A percentile compares a stretch with the other conserved stretches of the same genome.
These are phyloP conservation scores for Peziza echinospora DNA, from an alignment of 495 filamentous ascomycete species.

Conservation along the genomic window DNA sequence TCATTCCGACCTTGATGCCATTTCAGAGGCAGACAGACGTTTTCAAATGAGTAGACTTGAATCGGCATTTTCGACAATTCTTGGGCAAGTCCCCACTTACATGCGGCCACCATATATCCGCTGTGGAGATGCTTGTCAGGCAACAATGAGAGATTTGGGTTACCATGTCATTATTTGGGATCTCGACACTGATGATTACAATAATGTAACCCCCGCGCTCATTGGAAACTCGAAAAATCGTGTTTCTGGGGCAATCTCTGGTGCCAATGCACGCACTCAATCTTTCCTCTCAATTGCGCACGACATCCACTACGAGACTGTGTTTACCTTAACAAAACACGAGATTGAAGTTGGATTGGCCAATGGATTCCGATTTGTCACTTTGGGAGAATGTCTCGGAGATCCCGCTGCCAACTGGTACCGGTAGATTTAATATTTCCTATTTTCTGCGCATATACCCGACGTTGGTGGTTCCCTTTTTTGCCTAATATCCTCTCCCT, in stretches of 20 bases:
- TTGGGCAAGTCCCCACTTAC: constrained; percentile 46
- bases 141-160: constrained; percentile 30
- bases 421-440: too few species aligned
- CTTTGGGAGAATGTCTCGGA: constrained; percentile 12
- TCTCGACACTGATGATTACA: constrained; percentile 47
- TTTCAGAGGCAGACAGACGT: constrained; percentile 27
- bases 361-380: too few species aligned
- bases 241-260: constrained; percentile 10
- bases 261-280: not conserved
- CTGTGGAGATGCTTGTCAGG: constrained; percentile 27
- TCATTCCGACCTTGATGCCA: constrained; percentile 36
- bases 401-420: constrained; percentile 11
- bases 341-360: constrained; percentile 18
- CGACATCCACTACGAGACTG: constrained; percentile 23
- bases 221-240: constrained; percentile 41
- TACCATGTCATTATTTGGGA: constrained; percentile 46
- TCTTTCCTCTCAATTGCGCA: constrained; percentile 9
- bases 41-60: constrained; percentile 44
- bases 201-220: constrained; percentile 28
- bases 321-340: constrained; percentile 13
- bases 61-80: constrained; percentile 40
- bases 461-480: too few species aligned
- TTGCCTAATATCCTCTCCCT: too few species aligned
- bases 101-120: constrained; percentile 51
- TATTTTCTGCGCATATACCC: too few species aligned